Percentiles rank a stretch among this genome's conserved stretches.
Conservation (phyloP, 208 protist species). For the Wallacemonas sp. region DNA sequence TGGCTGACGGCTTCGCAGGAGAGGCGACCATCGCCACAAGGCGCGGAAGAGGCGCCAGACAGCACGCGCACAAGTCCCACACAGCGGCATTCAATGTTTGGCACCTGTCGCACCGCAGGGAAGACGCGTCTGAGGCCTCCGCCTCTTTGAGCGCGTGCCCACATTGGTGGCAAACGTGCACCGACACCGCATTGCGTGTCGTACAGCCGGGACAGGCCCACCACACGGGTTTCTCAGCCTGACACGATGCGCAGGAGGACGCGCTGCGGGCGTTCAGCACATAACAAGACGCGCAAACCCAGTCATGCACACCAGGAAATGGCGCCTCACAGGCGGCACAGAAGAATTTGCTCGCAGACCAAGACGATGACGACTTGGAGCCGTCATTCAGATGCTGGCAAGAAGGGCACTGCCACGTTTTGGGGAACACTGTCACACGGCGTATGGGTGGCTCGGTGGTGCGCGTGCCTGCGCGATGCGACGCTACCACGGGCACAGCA, state of each 20-base stretch:
- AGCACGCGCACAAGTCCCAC: constrained; percentile 81
- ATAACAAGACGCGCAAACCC: constrained; percentile 71
- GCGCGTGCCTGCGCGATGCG: too few species aligned
- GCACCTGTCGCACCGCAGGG: constrained; percentile 49
- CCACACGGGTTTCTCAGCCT: constrained; percentile 31
- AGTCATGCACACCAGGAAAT: constrained; percentile 67
- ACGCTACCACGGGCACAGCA: too few species aligned
- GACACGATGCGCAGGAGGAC: constrained; percentile 67
- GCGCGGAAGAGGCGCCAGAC: constrained; percentile 33
- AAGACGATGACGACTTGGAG: not conserved
- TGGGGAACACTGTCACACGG: constrained; percentile 66
- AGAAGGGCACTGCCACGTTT: constrained; percentile 50
- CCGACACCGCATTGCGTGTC: constrained; percentile 48
- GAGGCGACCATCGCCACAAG: too few species aligned
- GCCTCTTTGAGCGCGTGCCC: constrained; percentile 7
- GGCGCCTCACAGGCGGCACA: constrained; percentile 41
- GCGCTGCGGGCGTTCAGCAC: constrained; percentile 61
- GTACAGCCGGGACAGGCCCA: constrained; percentile 65
- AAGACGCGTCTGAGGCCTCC: not conserved
- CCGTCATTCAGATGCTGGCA: constrained; percentile 37
- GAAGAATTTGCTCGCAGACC: constrained; percentile 53
- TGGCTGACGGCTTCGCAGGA: too few species aligned
- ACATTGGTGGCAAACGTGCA: constrained; percentile 40
- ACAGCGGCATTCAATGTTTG: constrained; percentile 63
- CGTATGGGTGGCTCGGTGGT: too few species aligned